These are phyloP conservation scores for Kodamaea lidongshanica DNA, from an alignment of 805 yeast species.

Conservation along the genomic window DNA sequence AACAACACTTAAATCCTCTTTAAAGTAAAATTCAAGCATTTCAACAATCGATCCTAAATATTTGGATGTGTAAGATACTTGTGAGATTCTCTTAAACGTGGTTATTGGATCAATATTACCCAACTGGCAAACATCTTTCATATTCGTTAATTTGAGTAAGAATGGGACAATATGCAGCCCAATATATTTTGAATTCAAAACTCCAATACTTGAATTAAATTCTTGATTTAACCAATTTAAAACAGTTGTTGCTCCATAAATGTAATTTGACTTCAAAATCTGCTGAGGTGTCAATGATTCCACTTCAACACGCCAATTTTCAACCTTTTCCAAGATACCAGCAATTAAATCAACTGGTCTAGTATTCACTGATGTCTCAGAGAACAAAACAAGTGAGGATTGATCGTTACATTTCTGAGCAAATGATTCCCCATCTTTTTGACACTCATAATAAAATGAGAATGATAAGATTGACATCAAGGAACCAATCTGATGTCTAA, in stretches of 20 bases:
- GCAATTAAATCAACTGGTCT: slow-evolving; percentile 33
- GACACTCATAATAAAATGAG: slow-evolving; percentile 39
- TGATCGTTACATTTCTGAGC: slow-evolving; percentile 29
- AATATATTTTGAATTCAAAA: slow-evolving; percentile 48
- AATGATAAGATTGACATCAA: slow-evolving; percentile 45
- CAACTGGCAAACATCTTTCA: slow-evolving; percentile 77
- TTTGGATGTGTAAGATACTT: slow-evolving; percentile 24
- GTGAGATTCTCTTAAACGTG: slow-evolving; percentile 41
- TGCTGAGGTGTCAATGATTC: slow-evolving; percentile 46
- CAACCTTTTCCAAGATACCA: slow-evolving; percentile 40
- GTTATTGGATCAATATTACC: slow-evolving; percentile 52
- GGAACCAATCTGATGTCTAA: slow-evolving; percentile 62
- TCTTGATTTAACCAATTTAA: slow-evolving; percentile 53
- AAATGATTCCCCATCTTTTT: slow-evolving; percentile 33
- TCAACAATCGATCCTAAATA: slow-evolving; percentile 23
- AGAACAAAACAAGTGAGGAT: slow-evolving; percentile 29
- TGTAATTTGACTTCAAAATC: slow-evolving; percentile 52
- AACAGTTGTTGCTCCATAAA: slow-evolving; percentile 59
- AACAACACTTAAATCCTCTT: slow-evolving; percentile 24
- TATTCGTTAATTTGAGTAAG: slow-evolving; percentile 52
- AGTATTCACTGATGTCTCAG: slow-evolving; percentile 16
- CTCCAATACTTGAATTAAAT: slow-evolving; percentile 48
- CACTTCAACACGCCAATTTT: slow-evolving; percentile 32
- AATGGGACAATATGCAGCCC: slow-evolving; percentile 56
- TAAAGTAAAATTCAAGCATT: slow-evolving; percentile 36